A percentile compares a stretch with the other conserved stretches of the same genome.
These are phyloP conservation scores for Komagataella mondaviorum DNA, from an alignment of 805 yeast genomes.

Conservation along the genomic window DNA sequence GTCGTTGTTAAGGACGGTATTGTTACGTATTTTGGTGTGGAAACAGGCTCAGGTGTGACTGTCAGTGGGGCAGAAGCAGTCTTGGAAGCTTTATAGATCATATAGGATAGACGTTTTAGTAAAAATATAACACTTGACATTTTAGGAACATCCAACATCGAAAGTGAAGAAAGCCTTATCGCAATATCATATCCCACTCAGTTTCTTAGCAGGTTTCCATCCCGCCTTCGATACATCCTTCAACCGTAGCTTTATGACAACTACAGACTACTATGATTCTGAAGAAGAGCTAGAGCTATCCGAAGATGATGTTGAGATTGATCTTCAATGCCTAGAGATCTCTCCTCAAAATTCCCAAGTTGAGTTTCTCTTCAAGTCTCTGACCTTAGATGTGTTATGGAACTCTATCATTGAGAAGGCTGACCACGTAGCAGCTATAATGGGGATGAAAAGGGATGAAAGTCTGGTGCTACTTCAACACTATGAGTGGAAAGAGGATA, in stretches of 20 bases:
- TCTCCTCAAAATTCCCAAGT: neutral
- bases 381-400: conserved; percentile 18
- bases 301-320: neutral
- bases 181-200: neutral
- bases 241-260: neutral
- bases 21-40: conserved; percentile 24
- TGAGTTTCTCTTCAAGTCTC: conserved; percentile 2
- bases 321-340: neutral
- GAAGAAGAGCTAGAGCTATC: neutral
- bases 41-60: conserved; percentile 26
- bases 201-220: neutral
- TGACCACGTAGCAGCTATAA: conserved; percentile 18
- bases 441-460: conserved; percentile 23
- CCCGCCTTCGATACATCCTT: neutral
- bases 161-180: neutral
- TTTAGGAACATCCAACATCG: neutral
- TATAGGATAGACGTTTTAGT: neutral
- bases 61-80: conserved; percentile 34
- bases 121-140: neutral
- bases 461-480: conserved; percentile 30
- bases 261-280: neutral
- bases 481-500: conserved; percentile 48
- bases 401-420: conserved; percentile 14
- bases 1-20: conserved; percentile 38
- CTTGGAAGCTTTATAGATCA: conserved; percentile 4